These are phyloP conservation scores for Metschnikowia arizonensis DNA, from an alignment of 805 yeast genomes.

Conservation along the genomic window DNA sequence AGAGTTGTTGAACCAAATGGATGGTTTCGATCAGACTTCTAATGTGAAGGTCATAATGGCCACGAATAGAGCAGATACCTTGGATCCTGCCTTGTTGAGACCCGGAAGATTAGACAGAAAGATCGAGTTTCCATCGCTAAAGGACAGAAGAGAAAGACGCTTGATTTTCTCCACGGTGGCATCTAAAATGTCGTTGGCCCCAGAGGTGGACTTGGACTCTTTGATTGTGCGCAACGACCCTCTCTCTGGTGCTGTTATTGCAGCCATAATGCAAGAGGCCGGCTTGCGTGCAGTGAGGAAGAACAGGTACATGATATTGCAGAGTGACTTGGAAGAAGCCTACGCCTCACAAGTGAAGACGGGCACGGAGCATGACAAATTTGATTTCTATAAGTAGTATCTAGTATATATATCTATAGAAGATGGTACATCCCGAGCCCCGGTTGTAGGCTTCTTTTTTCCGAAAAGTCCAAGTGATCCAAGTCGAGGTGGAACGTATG, in stretches of 20 bases:
- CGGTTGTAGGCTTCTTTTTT: constrained; percentile 48
- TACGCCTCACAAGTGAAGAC: constrained; percentile 95
- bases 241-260: constrained; percentile 93
- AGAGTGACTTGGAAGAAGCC: constrained; percentile 96
- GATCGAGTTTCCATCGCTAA: constrained; percentile 92
- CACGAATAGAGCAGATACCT: constrained; percentile 97
- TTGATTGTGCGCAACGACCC: constrained; percentile 95
- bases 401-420: constrained; percentile 1
- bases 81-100: constrained; percentile 96
- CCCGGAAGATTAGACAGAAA: constrained; percentile 98
- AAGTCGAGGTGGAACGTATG: constrained; percentile 56
- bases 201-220: constrained; percentile 94
- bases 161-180: constrained; percentile 94
- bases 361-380: constrained; percentile 92
- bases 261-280: constrained; percentile 99
- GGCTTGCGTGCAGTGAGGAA: constrained; percentile 98
- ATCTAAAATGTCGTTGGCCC: constrained; percentile 95
- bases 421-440: constrained; percentile 60
- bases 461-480: constrained; percentile 63
- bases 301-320: constrained; percentile 94
- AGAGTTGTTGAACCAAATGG: constrained; percentile 97
- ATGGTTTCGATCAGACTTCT: constrained; percentile 94
- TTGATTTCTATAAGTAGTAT: constrained; percentile 84
- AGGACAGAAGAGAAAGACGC: constrained; percentile 97
- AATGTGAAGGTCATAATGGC: constrained; percentile 99